Base-by-base conservation (phyloP, 306 rosid genomes). In the Purshia tridentata region DNA sequence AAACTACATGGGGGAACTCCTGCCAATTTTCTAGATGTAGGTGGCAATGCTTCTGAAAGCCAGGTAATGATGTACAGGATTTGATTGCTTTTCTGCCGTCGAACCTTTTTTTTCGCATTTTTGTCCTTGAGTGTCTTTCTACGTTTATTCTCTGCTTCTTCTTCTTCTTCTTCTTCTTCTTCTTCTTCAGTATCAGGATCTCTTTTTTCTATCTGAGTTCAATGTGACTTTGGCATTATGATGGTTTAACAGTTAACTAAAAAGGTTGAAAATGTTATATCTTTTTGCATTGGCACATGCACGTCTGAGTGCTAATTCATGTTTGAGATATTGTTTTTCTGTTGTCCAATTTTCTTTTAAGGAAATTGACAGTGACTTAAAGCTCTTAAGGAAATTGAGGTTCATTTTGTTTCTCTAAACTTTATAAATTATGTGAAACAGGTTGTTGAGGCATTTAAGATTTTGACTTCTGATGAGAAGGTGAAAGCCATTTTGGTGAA, bases 1-100 rank as follows among this genome's bases (percentile, higher is more conserved):
- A 94, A 94, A 81, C 80, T 94, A 82, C 97, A 81, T 62, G 99
- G 99, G 29, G 99, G 99, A 78, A 94, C 99, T 75, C 99, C 99
- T 73, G 99, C 99, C 71, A 94, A 94, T 88, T 94, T 94, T 79
- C 86, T 94, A 62, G 99, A 94, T 77, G 96, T 91, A 3, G 99
- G 99, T 70, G 99, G 99, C 59, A 90, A 88, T 91, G 99, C 99
- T 67, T 91, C 99, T 56, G 99, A 94, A 87, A 79, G 81, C 81
- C 99, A 94, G 99, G 99, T 94, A 83, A 88, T 79, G 69, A 54
- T 69, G 46, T 29, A 35, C 40, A 2, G 53, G 66, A 67, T 68
- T 54, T 72, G 65, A 78, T 52, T 59, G 46, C 70, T 65, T 65
- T 65, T 55, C 70, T n/a, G 35, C 35, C 56, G 61, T 55, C n/a